These are phyloP conservation scores for Ustilago shanxiensis DNA, from an alignment of 1,284 basidiomycete species.

Conservation along the genomic window DNA sequence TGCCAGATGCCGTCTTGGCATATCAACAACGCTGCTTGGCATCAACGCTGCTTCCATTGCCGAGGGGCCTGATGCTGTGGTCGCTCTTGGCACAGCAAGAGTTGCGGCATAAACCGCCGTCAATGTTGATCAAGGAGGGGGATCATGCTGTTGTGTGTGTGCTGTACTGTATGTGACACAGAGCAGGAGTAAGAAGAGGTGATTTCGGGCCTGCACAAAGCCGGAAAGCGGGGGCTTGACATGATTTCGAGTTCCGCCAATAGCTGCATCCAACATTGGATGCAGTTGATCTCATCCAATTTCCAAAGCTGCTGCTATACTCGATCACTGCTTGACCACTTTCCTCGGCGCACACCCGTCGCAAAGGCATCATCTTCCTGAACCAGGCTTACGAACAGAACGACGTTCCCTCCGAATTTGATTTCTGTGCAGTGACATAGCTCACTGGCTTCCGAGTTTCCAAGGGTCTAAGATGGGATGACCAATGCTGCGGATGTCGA, in stretches of 20 bases:
- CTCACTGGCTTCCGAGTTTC: background rate
- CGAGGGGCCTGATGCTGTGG: background rate
- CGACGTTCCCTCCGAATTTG: background rate
- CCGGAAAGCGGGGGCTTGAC: too few relatives aligned
- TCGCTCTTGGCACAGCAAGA: background rate
- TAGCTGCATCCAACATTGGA: too few relatives aligned
- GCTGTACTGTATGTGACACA: too few relatives aligned
- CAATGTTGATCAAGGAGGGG: too few relatives aligned
- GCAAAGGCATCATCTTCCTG: background rate
- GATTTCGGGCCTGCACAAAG: too few relatives aligned
- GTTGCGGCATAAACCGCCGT: background rate
- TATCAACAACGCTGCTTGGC: background rate
- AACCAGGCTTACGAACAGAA: too few relatives aligned
- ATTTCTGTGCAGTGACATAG: background rate
- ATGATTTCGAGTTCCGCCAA: too few relatives aligned
- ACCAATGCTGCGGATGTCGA: background rate
- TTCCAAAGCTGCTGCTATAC: too few relatives aligned
- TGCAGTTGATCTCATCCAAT: too few relatives aligned
- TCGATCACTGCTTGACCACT: background rate
- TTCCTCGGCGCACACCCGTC: too few relatives aligned
- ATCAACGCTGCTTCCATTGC: background rate
- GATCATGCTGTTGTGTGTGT: too few relatives aligned
- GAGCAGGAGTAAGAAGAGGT: too few relatives aligned
- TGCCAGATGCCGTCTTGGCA: background rate
- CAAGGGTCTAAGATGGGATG: background rate